Evolutionary conservation across 1,284 basidiomycete genomes (phyloP).

Genomic region (Puccinia horiana): DNA sequence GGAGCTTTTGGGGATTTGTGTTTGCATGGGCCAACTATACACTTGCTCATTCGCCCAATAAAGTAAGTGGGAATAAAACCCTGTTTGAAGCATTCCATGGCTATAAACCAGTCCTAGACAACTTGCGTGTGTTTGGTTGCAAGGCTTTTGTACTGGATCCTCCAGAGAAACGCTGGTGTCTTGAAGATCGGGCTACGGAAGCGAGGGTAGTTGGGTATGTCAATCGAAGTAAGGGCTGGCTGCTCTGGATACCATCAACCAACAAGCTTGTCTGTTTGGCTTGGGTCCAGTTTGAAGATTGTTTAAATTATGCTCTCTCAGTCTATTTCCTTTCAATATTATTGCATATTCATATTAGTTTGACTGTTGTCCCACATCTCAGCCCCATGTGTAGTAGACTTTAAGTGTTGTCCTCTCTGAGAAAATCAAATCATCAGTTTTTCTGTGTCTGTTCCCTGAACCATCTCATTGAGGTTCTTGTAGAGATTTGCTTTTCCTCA

Average conservation of each 20-base stretch:
- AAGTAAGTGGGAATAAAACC: not conserved
- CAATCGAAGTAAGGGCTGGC: conserved; percentile 4
- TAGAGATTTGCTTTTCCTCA: no score
- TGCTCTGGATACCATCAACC: not conserved
- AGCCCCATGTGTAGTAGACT: no score
- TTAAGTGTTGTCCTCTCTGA: no score
- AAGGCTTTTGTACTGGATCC: conserved; percentile 6
- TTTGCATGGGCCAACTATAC: not conserved
- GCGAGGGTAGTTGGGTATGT: conserved; percentile 16
- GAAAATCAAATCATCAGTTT: no score
- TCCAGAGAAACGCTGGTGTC: not conserved
- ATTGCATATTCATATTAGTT: no score
- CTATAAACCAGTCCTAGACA: not conserved
- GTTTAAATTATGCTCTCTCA: no score
- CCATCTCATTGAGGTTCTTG: no score
- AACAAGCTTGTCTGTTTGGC: not conserved
- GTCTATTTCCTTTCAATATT: no score
- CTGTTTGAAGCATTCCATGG: not conserved
- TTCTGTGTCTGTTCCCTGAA: no score
- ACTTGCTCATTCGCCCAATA: not conserved
- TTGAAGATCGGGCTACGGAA: not conserved
- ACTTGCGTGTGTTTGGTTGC: not conserved
- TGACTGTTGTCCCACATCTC: no score
- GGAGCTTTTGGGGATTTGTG: no score
- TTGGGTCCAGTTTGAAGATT: not conserved